These are phyloP conservation scores for Saccharomycopsis amapae DNA, from an alignment of 805 yeast species.

Conservation along the genomic window DNA sequence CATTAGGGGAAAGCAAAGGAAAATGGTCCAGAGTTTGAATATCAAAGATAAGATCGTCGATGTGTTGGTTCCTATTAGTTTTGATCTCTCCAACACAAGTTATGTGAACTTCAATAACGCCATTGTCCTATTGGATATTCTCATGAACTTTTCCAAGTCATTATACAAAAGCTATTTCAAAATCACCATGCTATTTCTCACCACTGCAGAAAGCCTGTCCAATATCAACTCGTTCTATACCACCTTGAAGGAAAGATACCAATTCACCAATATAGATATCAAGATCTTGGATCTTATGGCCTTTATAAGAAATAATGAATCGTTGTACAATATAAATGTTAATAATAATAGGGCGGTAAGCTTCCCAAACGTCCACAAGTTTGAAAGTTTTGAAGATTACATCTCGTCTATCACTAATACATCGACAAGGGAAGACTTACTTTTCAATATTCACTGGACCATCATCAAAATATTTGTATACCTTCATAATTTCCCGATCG, in stretches of 20 bases:
- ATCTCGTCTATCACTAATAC: slow-evolving; percentile 4
- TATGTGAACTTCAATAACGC: slow-evolving; percentile 26
- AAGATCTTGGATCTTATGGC: slow-evolving; percentile 12
- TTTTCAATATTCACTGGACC: slow-evolving; percentile 15
- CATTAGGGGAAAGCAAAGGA: slow-evolving; percentile 39
- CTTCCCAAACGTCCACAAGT: background rate
- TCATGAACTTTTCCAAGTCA: slow-evolving; percentile 33
- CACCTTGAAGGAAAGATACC: slow-evolving; percentile 8
- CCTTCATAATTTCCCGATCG: slow-evolving; percentile 33
- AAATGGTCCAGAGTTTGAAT: slow-evolving; percentile 36
- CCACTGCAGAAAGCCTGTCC: background rate
- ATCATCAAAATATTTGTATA: slow-evolving; percentile 8
- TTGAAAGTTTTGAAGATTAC: slow-evolving; percentile 10
- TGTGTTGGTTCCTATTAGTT: slow-evolving; percentile 34
- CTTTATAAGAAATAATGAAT: slow-evolving; percentile 7
- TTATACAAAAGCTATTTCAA: slow-evolving; percentile 24
- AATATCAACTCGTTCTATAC: slow-evolving; percentile 1
- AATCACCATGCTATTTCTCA: slow-evolving; percentile 12
- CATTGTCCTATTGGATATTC: slow-evolving; percentile 33
- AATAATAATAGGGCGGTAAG: slow-evolving; percentile 2
- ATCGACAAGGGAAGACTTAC: slow-evolving; percentile 19
- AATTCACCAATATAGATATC: slow-evolving; percentile 4
- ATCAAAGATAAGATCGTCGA: slow-evolving; percentile 29
- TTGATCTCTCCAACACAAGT: slow-evolving; percentile 26
- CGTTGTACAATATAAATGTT: slow-evolving; percentile 6